Percentiles rank a stretch among this genome's conserved stretches.
Conservation (phyloP, 352 stramenopile genomes). For the Phytophthora sp. region DNA sequence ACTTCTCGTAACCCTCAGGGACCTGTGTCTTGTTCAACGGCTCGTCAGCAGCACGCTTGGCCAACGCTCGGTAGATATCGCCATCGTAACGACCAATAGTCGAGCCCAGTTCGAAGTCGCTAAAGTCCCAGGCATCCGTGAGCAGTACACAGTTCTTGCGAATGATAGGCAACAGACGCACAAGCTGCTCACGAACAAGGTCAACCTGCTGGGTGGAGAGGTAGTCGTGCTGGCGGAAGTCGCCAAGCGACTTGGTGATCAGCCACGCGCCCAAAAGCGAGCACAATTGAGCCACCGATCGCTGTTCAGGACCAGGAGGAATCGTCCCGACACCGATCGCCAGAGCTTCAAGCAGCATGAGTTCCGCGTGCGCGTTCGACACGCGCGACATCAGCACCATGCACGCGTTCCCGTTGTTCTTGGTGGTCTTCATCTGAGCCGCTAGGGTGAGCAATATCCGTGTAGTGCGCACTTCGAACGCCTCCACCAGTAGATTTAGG, state of each 20-base stretch:
- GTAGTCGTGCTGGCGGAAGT: conserved; percentile 65
- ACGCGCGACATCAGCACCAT: conserved; percentile 59
- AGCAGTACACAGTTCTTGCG: conserved; percentile 57
- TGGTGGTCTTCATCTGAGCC: conserved; percentile 43
- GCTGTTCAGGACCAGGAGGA: conserved; percentile 31
- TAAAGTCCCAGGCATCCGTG: conserved; percentile 53
- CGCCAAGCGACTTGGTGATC: conserved; percentile 48
- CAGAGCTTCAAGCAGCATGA: conserved; percentile 48
- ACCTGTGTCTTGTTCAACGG: conserved; percentile 57
- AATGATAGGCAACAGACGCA: conserved; percentile 43
- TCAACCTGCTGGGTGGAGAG: conserved; percentile 49
- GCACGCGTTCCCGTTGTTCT: conserved; percentile 51
- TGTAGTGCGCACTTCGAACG: conserved; percentile 44
- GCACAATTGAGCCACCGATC: conserved; percentile 38
- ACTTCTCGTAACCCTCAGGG: conserved; percentile 49
- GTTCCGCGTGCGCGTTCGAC: conserved; percentile 52
- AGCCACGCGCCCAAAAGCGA: conserved; percentile 52
- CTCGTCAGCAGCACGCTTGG: conserved; percentile 44
- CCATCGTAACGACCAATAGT: conserved; percentile 58
- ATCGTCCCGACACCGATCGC: conserved; percentile 30
- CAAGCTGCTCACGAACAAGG: conserved; percentile 39
- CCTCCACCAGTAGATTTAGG: conserved; percentile 46
- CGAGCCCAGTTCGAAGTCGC: conserved; percentile 71
- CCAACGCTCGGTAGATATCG: conserved; percentile 60
- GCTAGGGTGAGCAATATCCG: conserved; percentile 36